Conservation (phyloP, 228 moss, liverwort and hornwort species). For the Sphagnum fallax region DNA sequence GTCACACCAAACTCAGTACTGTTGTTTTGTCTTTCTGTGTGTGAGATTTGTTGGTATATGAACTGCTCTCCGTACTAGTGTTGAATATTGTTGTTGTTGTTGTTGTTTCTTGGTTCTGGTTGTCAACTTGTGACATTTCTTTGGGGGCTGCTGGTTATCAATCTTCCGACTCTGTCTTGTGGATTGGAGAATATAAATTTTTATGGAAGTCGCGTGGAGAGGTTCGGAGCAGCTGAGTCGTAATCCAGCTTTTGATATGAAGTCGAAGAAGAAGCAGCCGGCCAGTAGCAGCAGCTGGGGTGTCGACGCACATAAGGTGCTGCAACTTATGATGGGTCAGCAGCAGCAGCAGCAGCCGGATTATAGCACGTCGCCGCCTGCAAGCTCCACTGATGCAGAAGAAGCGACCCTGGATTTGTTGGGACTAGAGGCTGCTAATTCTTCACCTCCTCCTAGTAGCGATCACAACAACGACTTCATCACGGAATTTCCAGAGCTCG, state of each 20-base stretch:
- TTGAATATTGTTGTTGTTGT: too few relatives aligned
- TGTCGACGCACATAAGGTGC: slow-evolving; percentile 43
- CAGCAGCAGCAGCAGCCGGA: slow-evolving; percentile 1
- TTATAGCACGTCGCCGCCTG: too few relatives aligned
- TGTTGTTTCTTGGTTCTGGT: too few relatives aligned
- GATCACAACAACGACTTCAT: slow-evolving; percentile 13
- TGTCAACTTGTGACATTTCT: too few relatives aligned
- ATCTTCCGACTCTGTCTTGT: too few relatives aligned
- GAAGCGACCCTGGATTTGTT: slow-evolving; percentile 35
- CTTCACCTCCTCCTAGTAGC: not conserved
- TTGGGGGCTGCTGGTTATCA: too few relatives aligned
- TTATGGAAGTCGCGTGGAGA: slow-evolving; percentile 53
- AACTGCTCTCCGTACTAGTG: too few relatives aligned
- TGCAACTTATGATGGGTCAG: slow-evolving; percentile 49
- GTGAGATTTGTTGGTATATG: too few relatives aligned
- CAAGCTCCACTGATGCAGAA: too few relatives aligned
- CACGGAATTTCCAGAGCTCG: slow-evolving; percentile 39
- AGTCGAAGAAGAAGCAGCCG: slow-evolving; percentile 8
- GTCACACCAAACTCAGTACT: too few relatives aligned
- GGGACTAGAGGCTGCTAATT: slow-evolving; percentile 10
- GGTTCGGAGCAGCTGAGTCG: slow-evolving; percentile 15
- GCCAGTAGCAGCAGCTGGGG: slow-evolving; percentile 16
- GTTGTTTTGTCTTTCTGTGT: too few relatives aligned
- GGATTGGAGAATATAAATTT: not conserved
- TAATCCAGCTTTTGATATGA: slow-evolving; percentile 10